Percentiles rank a stretch among this genome's conserved stretches.
phyloP scores from a whole-genome alignment of 192 early-diverging fungal species.

The Coemansia sp. region DNA sequence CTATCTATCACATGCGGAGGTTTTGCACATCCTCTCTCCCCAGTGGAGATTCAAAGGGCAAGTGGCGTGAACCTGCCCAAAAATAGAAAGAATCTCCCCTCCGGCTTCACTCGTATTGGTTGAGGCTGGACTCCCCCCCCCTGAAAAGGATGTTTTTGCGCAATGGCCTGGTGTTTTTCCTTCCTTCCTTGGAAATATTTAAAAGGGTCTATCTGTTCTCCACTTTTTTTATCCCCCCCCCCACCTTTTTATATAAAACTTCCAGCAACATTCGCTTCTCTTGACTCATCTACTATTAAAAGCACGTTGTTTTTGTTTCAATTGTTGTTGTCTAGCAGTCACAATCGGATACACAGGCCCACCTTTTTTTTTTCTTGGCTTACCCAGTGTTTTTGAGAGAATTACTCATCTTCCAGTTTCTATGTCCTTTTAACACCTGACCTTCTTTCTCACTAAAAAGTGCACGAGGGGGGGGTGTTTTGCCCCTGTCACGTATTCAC shows the following conservation, averaged over 20 bases:
- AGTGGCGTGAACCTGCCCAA: slow-evolving; percentile 5
- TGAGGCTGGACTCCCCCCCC: background rate
- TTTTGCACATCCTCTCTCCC: background rate
- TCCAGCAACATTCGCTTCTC: background rate
- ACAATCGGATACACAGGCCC: background rate
- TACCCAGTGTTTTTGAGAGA: background rate
- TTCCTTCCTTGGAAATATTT: background rate
- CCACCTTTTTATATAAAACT: background rate
- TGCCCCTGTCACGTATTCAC: too few relatives aligned
- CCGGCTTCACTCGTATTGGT: background rate
- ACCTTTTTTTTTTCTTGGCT: background rate
- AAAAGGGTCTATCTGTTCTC: background rate
- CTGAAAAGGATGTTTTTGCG: too few relatives aligned
- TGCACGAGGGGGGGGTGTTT: background rate
- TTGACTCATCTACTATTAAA: background rate
- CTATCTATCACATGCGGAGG: background rate
- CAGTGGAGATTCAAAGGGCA: background rate
- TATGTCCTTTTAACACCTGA: slow-evolving; percentile 5
- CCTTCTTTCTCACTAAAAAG: background rate
- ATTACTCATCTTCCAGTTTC: background rate
- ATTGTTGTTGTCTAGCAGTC: background rate
- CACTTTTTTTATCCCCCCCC: background rate
- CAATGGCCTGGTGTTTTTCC: background rate
- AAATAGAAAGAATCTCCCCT: background rate
- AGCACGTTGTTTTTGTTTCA: background rate